phyloP scores from a whole-genome alignment of 768 basidiomycete species.

The Gyrodon lividus region DNA sequence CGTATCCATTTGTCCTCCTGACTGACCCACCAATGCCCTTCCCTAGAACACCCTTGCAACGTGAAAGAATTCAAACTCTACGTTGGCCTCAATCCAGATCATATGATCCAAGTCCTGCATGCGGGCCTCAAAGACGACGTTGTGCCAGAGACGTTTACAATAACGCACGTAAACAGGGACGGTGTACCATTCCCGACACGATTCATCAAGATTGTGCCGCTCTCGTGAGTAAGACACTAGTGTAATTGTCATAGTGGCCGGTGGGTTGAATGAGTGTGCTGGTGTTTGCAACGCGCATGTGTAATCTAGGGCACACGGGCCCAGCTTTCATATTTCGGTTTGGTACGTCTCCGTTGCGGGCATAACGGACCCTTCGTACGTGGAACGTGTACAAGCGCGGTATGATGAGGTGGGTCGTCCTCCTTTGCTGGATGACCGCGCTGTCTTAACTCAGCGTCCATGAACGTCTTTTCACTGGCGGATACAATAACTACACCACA shows the following conservation, averaged over 20 bases:
- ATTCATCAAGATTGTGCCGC: conserved; percentile 72
- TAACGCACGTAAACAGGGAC: conserved; percentile 53
- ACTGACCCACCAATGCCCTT: conserved; percentile 2
- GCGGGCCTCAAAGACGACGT: conserved; percentile 64
- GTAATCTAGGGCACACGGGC: conserved; percentile 58
- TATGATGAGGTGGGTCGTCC: conserved; percentile 60
- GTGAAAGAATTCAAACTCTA: conserved; percentile 81
- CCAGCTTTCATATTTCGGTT: conserved; percentile 75
- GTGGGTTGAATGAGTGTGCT: background rate
- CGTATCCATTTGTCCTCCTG: background rate
- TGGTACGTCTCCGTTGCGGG: conserved; percentile 72
- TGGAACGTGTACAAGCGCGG: conserved; percentile 49
- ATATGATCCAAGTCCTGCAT: conserved; percentile 67
- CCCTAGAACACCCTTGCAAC: conserved; percentile 77
- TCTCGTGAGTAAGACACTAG: conserved; percentile 52
- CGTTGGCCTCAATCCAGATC: conserved; percentile 61
- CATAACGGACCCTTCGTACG: conserved; percentile 51
- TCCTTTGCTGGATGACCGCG: background rate
- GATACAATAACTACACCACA: background rate
- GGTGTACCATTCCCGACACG: conserved; percentile 62
- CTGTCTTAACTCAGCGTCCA: background rate
- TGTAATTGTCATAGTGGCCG: background rate
- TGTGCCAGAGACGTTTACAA: conserved; percentile 59
- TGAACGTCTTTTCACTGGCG: background rate
- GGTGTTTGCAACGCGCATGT: background rate